Percentiles rank a stretch among this genome's conserved stretches.
Evolutionary conservation across 73 alveolate genomes (phyloP).

Genomic region (Tetrahymena malaccensis): DNA sequence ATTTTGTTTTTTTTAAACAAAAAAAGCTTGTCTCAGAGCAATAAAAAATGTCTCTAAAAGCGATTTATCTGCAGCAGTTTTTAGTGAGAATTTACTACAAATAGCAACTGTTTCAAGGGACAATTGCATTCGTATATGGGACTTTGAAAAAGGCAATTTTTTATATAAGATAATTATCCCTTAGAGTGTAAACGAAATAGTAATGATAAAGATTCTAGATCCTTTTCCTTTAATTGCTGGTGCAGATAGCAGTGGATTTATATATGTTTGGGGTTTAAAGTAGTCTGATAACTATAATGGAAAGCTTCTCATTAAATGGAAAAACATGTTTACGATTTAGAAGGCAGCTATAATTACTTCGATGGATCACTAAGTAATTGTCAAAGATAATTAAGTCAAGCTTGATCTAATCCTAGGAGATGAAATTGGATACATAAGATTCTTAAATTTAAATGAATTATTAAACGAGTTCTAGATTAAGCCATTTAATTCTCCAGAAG

Average conservation of each 20-base stretch:
- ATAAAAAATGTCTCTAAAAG: slow-evolving; percentile 22
- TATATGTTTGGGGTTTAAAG: neutral
- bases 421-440: neutral
- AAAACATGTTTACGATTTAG: neutral
- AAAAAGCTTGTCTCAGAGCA: slow-evolving; percentile 1
- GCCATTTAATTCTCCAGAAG: neutral
- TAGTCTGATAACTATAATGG: neutral
- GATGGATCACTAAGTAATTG: neutral
- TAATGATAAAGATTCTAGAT: neutral
- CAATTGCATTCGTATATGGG: slow-evolving; percentile 22
- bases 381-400: neutral
- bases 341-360: neutral
- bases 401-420: neutral
- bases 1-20: neutral
- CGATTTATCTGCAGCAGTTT: slow-evolving; percentile 3
- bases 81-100: slow-evolving; percentile 17
- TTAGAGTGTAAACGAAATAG: neutral
- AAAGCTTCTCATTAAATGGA: neutral
- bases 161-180: neutral
- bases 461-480: neutral
- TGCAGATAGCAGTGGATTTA: neutral
- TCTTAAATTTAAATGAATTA: neutral
- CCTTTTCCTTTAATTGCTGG: neutral
- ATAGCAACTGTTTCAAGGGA: slow-evolving; percentile 7
- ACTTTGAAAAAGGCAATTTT: slow-evolving; percentile 28